phyloP scores from a whole-genome alignment of 2,329 filamentous ascomycete genomes.

The Cercospora nicotianae region DNA sequence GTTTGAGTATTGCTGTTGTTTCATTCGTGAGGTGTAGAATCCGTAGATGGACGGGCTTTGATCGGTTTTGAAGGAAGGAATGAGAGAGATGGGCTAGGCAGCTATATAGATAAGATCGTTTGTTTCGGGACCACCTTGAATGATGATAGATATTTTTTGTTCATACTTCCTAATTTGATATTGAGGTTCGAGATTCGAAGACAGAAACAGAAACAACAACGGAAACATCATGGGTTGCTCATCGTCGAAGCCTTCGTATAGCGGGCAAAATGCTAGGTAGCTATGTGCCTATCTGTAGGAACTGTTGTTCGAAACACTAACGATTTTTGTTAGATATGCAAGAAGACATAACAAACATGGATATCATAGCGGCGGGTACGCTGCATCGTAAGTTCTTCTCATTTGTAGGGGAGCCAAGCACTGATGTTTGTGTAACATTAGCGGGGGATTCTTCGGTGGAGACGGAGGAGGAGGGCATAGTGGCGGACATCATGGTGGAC shows the following conservation, averaged over 20 bases:
- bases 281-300: not conserved
- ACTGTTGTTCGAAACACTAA: not conserved
- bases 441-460: not conserved
- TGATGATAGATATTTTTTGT: too few relatives aligned
- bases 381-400: not conserved
- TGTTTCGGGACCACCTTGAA: not conserved
- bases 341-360: not conserved
- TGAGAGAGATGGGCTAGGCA: not conserved
- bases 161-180: too few relatives aligned
- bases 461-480: conserved; percentile 5
- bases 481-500: not conserved
- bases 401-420: not conserved
- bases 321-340: not conserved
- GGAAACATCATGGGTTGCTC: not conserved
- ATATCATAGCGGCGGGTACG: not conserved
- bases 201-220: not conserved
- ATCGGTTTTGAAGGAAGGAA: not conserved
- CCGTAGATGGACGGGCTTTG: too few relatives aligned
- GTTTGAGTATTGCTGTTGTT: too few relatives aligned
- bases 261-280: not conserved
- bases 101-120: not conserved
- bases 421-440: not conserved
- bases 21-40: not conserved
- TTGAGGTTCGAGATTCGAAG: not conserved
- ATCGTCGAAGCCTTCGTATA: not conserved